A percentile compares a stretch with the other conserved stretches of the same genome.
These are phyloP conservation scores for Podospora bellae-mahoneyi DNA, from an alignment of 495 filamentous ascomycete species.

Conservation along the genomic window DNA sequence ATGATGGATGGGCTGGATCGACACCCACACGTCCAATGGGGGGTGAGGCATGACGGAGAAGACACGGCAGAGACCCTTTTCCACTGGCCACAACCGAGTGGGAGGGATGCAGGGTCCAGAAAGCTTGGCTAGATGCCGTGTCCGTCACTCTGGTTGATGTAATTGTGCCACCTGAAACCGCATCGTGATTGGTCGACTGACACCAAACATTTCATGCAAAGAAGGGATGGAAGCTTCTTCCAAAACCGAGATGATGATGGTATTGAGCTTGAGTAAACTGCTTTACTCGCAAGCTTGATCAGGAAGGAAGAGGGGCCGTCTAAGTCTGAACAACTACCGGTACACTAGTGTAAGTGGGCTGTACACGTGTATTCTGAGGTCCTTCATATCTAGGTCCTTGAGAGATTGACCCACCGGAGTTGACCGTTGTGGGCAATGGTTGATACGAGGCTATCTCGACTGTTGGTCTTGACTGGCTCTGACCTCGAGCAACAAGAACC, in stretches of 20 bases:
- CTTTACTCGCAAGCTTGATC: neutral
- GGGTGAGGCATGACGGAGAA: conserved; percentile 13
- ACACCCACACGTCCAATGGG: conserved; percentile 24
- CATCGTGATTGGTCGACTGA: neutral
- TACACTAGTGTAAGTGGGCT: neutral
- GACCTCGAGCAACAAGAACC: neutral
- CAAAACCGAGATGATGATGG: neutral
- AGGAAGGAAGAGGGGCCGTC: neutral
- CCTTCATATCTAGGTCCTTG: neutral
- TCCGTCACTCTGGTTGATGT: conserved; percentile 8
- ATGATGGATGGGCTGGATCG: conserved; percentile 10
- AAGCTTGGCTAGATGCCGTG: conserved; percentile 7
- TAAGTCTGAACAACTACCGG: neutral
- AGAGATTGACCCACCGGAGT: neutral
- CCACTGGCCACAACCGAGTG: conserved; percentile 3
- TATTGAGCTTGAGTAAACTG: neutral
- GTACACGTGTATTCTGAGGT: neutral
- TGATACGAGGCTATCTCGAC: neutral
- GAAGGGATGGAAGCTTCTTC: neutral
- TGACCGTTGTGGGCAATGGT: neutral
- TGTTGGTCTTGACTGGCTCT: too few relatives aligned
- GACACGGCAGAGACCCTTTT: conserved; percentile 13
- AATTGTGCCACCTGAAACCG: conserved; percentile 7
- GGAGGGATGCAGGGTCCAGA: conserved; percentile 8
- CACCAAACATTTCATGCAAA: neutral